Evolutionary conservation across 495 filamentous ascomycete species (phyloP).

Genomic region (Trichoderma reesei): DNA sequence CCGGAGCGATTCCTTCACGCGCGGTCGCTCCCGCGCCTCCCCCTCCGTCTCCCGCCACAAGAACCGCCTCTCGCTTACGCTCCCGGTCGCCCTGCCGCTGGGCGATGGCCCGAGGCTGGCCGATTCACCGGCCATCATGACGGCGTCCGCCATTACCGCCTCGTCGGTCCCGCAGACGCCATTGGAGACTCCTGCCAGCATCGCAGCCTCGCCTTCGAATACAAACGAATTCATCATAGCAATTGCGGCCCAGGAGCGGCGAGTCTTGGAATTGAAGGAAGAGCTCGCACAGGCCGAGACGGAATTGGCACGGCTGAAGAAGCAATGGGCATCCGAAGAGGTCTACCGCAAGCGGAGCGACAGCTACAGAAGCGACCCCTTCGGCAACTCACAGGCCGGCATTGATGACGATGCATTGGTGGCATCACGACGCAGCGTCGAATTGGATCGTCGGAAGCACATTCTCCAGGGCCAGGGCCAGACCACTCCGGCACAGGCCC

Average conservation of each 20-base stretch:
- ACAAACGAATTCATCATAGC: slow-evolving; percentile 72
- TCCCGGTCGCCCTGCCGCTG: slow-evolving; percentile 50
- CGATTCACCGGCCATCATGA: slow-evolving; percentile 25
- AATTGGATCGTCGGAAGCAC: slow-evolving; percentile 53
- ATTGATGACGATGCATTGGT: slow-evolving; percentile 26
- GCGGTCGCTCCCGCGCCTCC: slow-evolving; percentile 39
- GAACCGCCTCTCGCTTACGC: slow-evolving; percentile 71
- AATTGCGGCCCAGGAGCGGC: slow-evolving; percentile 86
- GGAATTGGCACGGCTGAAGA: slow-evolving; percentile 69
- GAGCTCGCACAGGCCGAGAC: slow-evolving; percentile 72
- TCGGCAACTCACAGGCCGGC: slow-evolving; percentile 15
- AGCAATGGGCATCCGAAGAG: slow-evolving; percentile 70
- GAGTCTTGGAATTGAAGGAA: slow-evolving; percentile 82
- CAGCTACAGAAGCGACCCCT: slow-evolving; percentile 44
- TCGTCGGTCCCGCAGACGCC: slow-evolving; percentile 39
- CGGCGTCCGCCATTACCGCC: slow-evolving; percentile 18
- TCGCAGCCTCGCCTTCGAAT: slow-evolving; percentile 48
- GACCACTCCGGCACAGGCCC: slow-evolving; percentile 25
- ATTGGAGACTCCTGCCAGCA: slow-evolving; percentile 26
- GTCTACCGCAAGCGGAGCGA: slow-evolving; percentile 66
- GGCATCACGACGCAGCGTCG: slow-evolving; percentile 28
- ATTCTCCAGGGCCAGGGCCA: slow-evolving; percentile 47
- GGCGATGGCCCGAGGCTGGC: slow-evolving; percentile 29
- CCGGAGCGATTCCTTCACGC: slow-evolving; percentile 25
- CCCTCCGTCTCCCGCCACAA: slow-evolving; percentile 50